These are phyloP conservation scores for Calonectria hawksworthii DNA, from an alignment of 2,329 filamentous ascomycete species.

Conservation along the genomic window DNA sequence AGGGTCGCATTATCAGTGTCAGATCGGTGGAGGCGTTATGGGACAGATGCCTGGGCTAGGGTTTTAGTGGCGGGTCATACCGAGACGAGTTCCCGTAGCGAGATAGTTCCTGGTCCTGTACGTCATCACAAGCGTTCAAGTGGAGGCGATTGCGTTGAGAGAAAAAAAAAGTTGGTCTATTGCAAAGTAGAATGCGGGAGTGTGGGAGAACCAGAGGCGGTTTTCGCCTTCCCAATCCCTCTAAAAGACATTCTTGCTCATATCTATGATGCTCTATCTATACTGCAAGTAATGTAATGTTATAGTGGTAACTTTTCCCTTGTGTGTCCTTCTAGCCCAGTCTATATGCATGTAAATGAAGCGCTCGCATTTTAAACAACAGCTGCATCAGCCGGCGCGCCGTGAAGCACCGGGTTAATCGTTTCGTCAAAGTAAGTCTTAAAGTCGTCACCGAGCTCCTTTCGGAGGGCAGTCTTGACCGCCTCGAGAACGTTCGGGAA, in stretches of 20 bases:
- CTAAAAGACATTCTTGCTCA: not conserved
- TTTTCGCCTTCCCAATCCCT: not conserved
- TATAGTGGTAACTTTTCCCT: not conserved
- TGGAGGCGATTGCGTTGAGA: not conserved
- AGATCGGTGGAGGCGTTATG: not conserved
- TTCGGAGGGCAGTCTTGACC: constrained; percentile 72
- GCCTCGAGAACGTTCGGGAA: constrained; percentile 81
- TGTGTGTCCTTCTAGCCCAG: not conserved
- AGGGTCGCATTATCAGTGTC: not conserved
- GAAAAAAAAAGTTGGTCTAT: not conserved
- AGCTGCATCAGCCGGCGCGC: constrained; percentile 45
- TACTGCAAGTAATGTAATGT: not conserved
- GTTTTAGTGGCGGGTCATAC: constrained; percentile 2
- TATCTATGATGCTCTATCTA: constrained; percentile 15
- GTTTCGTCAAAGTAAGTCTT: constrained; percentile 79
- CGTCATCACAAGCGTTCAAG: not conserved
- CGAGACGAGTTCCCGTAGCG: not conserved
- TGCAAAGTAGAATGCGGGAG: not conserved
- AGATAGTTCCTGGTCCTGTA: not conserved
- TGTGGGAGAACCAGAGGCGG: not conserved
- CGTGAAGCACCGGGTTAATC: constrained; percentile 76
- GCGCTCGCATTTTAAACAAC: constrained; percentile 29
- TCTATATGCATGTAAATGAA: constrained; percentile 1
- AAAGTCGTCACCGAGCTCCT: constrained; percentile 81
- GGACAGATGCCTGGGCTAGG: not conserved